phyloP scores from a whole-genome alignment of 2,329 filamentous ascomycete genomes.

The Aotearoamyces nothofagi region DNA sequence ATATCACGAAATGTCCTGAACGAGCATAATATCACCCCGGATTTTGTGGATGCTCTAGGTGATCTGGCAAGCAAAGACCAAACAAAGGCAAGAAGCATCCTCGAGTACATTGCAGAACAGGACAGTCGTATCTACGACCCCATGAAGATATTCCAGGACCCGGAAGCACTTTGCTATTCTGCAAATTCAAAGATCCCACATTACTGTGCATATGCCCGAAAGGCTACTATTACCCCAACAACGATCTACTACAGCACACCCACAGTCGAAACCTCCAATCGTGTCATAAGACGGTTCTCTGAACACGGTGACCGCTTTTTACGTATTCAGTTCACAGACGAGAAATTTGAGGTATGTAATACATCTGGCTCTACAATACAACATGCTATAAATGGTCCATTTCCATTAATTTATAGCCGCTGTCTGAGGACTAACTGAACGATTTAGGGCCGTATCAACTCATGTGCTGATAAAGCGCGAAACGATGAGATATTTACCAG shows the following conservation, averaged over 20 bases:
- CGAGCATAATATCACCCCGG: constrained; percentile 54
- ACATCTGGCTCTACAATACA: too few relatives aligned
- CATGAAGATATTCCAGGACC: constrained; percentile 51
- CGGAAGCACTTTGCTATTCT: constrained; percentile 30
- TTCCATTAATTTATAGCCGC: too few relatives aligned
- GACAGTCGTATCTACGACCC: constrained; percentile 50
- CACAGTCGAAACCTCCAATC: constrained; percentile 72
- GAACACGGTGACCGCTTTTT: constrained; percentile 64
- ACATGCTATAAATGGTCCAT: too few relatives aligned
- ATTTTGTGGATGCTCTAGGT: constrained; percentile 51
- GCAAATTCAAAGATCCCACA: constrained; percentile 40
- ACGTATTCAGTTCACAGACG: constrained; percentile 79
- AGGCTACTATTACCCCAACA: constrained; percentile 70
- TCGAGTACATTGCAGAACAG: constrained; percentile 60
- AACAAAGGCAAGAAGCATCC: constrained; percentile 42
- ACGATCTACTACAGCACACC: constrained; percentile 68
- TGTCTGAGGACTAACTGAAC: constrained; percentile 5
- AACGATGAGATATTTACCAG: constrained; percentile 62
- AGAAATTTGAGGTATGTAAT: constrained; percentile 31
- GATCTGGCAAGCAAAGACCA: constrained; percentile 27
- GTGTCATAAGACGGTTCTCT: constrained; percentile 61
- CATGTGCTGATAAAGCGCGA: constrained; percentile 30
- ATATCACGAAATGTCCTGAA: constrained; percentile 66
- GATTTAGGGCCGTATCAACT: constrained; percentile 40
- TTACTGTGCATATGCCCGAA: constrained; percentile 63